Percentiles rank a stretch among this genome's conserved stretches.
Evolutionary conservation across 768 basidiomycete genomes (phyloP).

Genomic region (Kwoniella mangroviensis): DNA sequence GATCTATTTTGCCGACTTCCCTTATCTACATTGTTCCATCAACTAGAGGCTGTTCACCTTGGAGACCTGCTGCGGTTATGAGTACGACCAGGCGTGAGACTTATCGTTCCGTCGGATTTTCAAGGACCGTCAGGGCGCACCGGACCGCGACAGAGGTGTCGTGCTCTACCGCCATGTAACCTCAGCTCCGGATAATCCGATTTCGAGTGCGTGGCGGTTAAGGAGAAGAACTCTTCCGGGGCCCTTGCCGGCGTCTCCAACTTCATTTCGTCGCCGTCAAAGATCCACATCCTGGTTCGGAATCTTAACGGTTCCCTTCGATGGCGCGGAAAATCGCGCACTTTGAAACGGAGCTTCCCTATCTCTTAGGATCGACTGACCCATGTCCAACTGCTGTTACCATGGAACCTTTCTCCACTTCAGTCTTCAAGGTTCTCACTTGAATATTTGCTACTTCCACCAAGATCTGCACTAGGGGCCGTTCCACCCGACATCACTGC

Average conservation of each 20-base stretch:
- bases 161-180: constrained; percentile 73
- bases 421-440: constrained; percentile 84
- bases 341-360: constrained; percentile 76
- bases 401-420: constrained; percentile 87
- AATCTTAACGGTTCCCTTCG: constrained; percentile 70
- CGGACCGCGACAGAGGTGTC: constrained; percentile 69
- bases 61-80: constrained; percentile 77
- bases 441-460: constrained; percentile 88
- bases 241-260: constrained; percentile 68
- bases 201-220: constrained; percentile 73
- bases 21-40: constrained; percentile 80
- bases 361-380: constrained; percentile 83
- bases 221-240: constrained; percentile 73
- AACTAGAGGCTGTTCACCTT: constrained; percentile 81
- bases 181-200: constrained; percentile 74
- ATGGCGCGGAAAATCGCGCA: constrained; percentile 65
- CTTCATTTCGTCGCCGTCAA: constrained; percentile 68
- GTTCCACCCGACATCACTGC: constrained; percentile 74
- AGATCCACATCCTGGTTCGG: constrained; percentile 69
- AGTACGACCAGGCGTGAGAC: constrained; percentile 74
- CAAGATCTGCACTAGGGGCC: constrained; percentile 84
- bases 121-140: constrained; percentile 78
- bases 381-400: constrained; percentile 85
- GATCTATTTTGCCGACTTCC: constrained; percentile 80
- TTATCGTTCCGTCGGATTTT: constrained; percentile 78